These are phyloP conservation scores for Coriolopsis trogii DNA, from an alignment of 1,284 basidiomycete genomes.

Conservation along the genomic window DNA sequence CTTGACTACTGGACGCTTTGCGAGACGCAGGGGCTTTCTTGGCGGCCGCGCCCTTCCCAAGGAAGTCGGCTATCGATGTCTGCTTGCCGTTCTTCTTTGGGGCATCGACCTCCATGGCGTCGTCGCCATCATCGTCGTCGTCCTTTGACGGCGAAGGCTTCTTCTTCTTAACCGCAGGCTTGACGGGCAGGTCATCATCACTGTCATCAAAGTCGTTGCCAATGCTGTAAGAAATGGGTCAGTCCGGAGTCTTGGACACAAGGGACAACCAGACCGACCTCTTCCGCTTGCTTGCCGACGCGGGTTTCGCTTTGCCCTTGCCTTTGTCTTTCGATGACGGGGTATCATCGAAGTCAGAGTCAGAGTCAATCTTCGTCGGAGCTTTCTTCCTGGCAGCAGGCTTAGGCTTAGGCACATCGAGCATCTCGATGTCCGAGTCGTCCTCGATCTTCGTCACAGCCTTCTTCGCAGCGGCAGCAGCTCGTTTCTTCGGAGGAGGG, in stretches of 20 bases:
- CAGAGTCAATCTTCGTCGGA: constrained; percentile 28
- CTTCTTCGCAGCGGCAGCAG: constrained; percentile 36
- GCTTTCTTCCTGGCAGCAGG: constrained; percentile 29
- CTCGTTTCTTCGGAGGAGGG: constrained; percentile 29
- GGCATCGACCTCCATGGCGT: constrained; percentile 44
- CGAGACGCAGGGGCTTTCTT: constrained; percentile 30
- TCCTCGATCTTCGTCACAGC: constrained; percentile 35
- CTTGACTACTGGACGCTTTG: constrained; percentile 27
- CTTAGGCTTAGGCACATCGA: constrained; percentile 20
- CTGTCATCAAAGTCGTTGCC: constrained; percentile 38
- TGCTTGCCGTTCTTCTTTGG: constrained; percentile 42
- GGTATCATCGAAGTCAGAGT: constrained; percentile 31
- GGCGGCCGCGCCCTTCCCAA: constrained; percentile 50
- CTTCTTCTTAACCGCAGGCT: constrained; percentile 42
- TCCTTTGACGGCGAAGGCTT: constrained; percentile 21
- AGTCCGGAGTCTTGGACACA: background rate
- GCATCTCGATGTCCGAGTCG: constrained; percentile 44
- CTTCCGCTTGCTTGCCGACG: constrained; percentile 51
- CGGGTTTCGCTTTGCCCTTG: constrained; percentile 40
- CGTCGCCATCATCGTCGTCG: constrained; percentile 45
- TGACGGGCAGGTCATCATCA: constrained; percentile 43
- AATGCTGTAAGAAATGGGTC: constrained; percentile 27
- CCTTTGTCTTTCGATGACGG: constrained; percentile 37
- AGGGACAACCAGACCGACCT: constrained; percentile 39
- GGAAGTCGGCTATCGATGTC: constrained; percentile 59